phyloP scores from a whole-genome alignment of 139 green algal species.

The Haematococcus lacustris region DNA sequence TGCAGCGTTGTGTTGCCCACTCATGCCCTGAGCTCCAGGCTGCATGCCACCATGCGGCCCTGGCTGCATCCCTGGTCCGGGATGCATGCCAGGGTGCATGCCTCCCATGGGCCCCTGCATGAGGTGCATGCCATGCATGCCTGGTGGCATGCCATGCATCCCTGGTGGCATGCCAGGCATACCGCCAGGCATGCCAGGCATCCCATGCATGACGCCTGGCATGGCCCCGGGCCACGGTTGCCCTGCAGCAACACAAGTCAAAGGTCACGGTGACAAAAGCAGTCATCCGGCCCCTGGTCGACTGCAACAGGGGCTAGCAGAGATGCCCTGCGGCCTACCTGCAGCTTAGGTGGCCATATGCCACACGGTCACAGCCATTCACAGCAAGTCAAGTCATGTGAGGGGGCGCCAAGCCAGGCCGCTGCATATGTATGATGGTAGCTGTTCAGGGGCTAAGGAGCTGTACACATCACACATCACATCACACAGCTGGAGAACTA shows the following conservation, averaged over 20 bases:
- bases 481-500: too few species aligned
- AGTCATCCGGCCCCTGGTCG: background rate
- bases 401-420: too few species aligned
- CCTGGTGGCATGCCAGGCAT: background rate
- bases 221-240: background rate
- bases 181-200: background rate
- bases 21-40: too few species aligned
- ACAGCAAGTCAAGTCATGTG: too few species aligned
- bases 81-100: too few species aligned
- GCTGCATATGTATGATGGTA: too few species aligned
- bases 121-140: background rate
- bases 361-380: background rate
- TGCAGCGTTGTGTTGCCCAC: too few species aligned
- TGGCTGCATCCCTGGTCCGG: too few species aligned
- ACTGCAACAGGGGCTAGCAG: background rate
- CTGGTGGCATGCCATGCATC: background rate
- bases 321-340: background rate
- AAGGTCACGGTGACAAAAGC: background rate
- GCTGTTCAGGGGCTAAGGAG: too few species aligned
- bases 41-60: too few species aligned
- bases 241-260: background rate
- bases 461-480: too few species aligned
- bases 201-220: background rate
- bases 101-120: too few species aligned
- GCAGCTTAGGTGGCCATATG: background rate